Evolutionary conservation across 2,329 filamentous ascomycete genomes (phyloP), one percentile per base, ranked within the genome.

Genomic region (Metarhizium humberi): DNA sequence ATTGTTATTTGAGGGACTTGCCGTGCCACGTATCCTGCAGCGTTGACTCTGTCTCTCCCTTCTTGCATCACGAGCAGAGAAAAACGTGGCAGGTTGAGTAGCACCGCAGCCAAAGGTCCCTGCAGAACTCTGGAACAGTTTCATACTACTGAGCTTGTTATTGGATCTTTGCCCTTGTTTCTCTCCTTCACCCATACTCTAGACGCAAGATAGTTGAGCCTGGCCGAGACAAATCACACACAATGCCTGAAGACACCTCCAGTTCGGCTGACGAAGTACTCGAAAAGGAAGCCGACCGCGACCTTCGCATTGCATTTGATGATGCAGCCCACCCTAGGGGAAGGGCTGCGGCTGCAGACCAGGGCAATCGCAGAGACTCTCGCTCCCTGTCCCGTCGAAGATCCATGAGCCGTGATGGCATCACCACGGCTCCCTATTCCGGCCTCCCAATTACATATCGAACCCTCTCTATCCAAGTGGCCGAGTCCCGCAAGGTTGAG

Each of bases 361-460:
- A 51, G 45, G 16, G 55, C 55, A 50, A 43, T 43, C 32, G 46
- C 51, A 42, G 49, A 38, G 11, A 47, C 40, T 58, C 60, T 7
- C 62, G 62, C 36, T 61, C 62, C 20, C 43, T 58, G 13, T 63
- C 61, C 25, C 62, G 62, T 50, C 57, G 60, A 25, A 59, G 62
- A 52, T 64, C 62, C 5, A 5, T 60, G 54, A 64, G 62, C 45
- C 58, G 61, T 10, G 53, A 51, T 61, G 64, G 32, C 64, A 65
- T 65, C 16, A 58, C 69, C 10, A 56, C 66, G 1, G 67, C 67
- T 5, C 69, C 69, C 1, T 70, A 70, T 59, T 65, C 66, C 1
- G 71, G 69, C 32, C 62, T 71, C 3, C 71, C 67, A 43, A 74
- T 74, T 53, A 67, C 71, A 55, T 73, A 73, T 56, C 70, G 70